These are phyloP conservation scores for Emmonsiellopsis sp. DNA, from an alignment of 2,329 filamentous ascomycete species.

Conservation along the genomic window DNA sequence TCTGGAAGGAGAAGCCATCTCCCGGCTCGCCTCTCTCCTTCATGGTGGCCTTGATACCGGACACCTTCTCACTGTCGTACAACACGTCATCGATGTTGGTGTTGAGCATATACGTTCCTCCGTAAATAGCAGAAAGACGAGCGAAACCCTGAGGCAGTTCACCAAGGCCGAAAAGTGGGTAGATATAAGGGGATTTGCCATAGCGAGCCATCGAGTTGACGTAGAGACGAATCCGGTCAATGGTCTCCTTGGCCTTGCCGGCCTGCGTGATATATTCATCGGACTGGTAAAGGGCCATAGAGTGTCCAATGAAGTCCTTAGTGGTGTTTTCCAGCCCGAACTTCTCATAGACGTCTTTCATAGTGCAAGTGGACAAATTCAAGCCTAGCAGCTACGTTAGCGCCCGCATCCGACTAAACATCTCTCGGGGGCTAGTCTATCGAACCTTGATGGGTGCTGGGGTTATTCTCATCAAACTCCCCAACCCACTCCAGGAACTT, in stretches of 20 bases:
- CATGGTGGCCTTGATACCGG: slow-evolving; percentile 97
- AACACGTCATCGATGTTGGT: slow-evolving; percentile 83
- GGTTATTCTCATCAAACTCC: slow-evolving; percentile 71
- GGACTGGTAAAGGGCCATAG: slow-evolving; percentile 91
- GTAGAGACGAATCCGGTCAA: slow-evolving; percentile 89
- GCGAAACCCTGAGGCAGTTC: slow-evolving; percentile 97
- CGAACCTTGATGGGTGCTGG: slow-evolving; percentile 80
- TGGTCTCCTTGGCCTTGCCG: slow-evolving; percentile 71
- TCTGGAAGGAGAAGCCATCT: slow-evolving; percentile 81
- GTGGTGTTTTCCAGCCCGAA: slow-evolving; percentile 85
- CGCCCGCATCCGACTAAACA: not conserved
- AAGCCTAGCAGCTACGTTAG: slow-evolving; percentile 51
- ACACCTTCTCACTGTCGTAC: slow-evolving; percentile 74
- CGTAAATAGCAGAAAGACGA: slow-evolving; percentile 94
- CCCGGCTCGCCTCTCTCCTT: slow-evolving; percentile 67
- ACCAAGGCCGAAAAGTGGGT: slow-evolving; percentile 92
- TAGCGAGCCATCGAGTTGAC: slow-evolving; percentile 96
- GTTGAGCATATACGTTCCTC: slow-evolving; percentile 99
- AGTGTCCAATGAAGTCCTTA: slow-evolving; percentile 93
- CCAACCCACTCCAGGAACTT: slow-evolving; percentile 95
- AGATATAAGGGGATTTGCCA: slow-evolving; percentile 98
- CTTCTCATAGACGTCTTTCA: slow-evolving; percentile 99
- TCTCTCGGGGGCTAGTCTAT: slow-evolving; percentile 6
- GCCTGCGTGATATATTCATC: slow-evolving; percentile 72
- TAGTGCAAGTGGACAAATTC: slow-evolving; percentile 67